These are phyloP conservation scores for Solanum chacoense DNA, from an alignment of 305 asterid species.

Conservation along the genomic window DNA sequence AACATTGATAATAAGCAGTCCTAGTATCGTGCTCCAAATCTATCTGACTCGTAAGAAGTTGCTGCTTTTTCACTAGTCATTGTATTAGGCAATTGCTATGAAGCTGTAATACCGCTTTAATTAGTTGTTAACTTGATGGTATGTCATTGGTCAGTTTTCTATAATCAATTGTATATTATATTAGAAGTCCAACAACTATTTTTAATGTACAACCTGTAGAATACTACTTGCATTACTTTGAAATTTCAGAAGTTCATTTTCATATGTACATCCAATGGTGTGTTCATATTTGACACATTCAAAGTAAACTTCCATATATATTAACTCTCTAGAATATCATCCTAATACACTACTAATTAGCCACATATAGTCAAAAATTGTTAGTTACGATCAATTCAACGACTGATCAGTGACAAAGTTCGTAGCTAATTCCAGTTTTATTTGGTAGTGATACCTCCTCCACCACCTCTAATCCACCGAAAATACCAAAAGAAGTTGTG, in stretches of 20 bases:
- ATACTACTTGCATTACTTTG: neutral
- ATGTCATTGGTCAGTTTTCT: neutral
- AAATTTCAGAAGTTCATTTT: neutral
- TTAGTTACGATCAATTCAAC: neutral
- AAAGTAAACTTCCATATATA: neutral
- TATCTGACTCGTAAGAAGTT: neutral
- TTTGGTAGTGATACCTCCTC: neutral
- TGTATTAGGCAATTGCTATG: neutral
- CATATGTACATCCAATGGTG: neutral
- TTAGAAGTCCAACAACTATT: neutral
- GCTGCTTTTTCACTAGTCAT: neutral
- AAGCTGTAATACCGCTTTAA: neutral
- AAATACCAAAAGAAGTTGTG: neutral
- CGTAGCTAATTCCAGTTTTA: neutral
- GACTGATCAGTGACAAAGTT: neutral
- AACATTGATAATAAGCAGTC: neutral
- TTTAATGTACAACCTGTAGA: neutral
- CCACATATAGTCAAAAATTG: neutral
- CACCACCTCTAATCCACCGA: neutral
- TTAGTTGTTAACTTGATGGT: neutral
- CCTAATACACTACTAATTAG: neutral
- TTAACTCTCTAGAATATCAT: neutral
- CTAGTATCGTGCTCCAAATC: neutral
- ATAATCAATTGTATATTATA: neutral
- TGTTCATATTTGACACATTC: neutral